These are phyloP conservation scores for Kokia cookei DNA, from an alignment of 441 rosid genomes.

Conservation along the genomic window DNA sequence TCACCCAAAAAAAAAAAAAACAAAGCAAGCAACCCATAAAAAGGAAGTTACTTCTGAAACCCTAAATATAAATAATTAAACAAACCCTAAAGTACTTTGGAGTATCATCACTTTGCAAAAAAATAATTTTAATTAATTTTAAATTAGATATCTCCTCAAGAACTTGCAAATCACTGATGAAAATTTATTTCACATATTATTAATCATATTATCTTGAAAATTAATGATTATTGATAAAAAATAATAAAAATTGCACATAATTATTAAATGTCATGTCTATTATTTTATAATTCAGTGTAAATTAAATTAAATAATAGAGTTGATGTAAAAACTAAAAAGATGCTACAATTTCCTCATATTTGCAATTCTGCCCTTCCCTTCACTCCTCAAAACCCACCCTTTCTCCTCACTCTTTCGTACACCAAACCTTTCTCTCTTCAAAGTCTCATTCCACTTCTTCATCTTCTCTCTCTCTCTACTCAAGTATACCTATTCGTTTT, in stretches of 20 bases:
- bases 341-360: constrained; percentile 18
- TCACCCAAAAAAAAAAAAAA: neutral
- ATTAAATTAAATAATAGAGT: no score
- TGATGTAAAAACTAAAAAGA: neutral
- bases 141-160: no score
- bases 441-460: neutral
- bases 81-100: neutral
- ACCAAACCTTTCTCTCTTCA: neutral
- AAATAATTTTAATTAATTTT: no score
- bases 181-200: no score
- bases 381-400: constrained; percentile 41
- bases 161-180: no score
- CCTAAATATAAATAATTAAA: no score
- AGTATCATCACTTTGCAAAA: neutral
- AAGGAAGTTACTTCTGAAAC: neutral
- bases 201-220: no score
- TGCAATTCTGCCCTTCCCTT: constrained; percentile 26
- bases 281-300: no score
- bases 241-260: no score
- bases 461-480: neutral
- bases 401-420: neutral
- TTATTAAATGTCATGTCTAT: no score
- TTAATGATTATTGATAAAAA: no score
- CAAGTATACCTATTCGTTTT: neutral
- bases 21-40: neutral